These are phyloP conservation scores for Guillardia theta DNA, from an alignment of 78 protist genomes.

Conservation along the genomic window DNA sequence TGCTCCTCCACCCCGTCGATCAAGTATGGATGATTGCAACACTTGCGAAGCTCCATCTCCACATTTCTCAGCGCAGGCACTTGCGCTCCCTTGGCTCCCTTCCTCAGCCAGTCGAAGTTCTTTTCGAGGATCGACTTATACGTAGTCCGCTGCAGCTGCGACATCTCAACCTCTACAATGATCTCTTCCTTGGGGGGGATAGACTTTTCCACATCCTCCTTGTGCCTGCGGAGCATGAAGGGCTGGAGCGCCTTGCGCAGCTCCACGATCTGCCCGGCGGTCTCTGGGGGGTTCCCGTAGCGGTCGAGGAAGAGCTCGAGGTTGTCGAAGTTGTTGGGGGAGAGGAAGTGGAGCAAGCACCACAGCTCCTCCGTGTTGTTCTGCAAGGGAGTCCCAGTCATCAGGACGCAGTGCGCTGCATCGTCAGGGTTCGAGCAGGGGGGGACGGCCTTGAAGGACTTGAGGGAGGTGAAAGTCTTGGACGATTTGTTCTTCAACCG, in stretches of 20 bases:
- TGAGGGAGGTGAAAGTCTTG: background rate
- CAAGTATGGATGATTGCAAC: constrained; percentile 93
- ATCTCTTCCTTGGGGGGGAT: constrained; percentile 83
- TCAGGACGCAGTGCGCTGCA: background rate
- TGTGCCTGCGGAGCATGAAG: constrained; percentile 84
- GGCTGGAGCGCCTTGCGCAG: constrained; percentile 85
- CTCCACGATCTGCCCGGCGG: background rate
- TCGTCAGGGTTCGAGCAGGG: background rate
- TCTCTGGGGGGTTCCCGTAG: background rate
- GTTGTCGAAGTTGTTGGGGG: background rate
- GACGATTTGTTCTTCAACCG: background rate
- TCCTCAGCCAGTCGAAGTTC: constrained; percentile 56
- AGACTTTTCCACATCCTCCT: constrained; percentile 80
- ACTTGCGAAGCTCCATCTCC: constrained; percentile 87
- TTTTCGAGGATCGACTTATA: constrained; percentile 58
- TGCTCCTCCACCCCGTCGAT: constrained; percentile 69
- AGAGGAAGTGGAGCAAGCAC: constrained; percentile 41
- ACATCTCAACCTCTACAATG: constrained; percentile 76
- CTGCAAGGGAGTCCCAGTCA: background rate
- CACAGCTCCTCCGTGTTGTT: constrained; percentile 71
- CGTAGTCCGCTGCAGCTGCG: constrained; percentile 66
- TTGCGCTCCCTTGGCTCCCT: background rate
- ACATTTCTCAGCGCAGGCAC: background rate
- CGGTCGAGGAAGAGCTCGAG: background rate
- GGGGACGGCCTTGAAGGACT: background rate